Evolutionary conservation across 495 filamentous ascomycete genomes (phyloP).

Genomic region (Talaromyces adpressus): DNA sequence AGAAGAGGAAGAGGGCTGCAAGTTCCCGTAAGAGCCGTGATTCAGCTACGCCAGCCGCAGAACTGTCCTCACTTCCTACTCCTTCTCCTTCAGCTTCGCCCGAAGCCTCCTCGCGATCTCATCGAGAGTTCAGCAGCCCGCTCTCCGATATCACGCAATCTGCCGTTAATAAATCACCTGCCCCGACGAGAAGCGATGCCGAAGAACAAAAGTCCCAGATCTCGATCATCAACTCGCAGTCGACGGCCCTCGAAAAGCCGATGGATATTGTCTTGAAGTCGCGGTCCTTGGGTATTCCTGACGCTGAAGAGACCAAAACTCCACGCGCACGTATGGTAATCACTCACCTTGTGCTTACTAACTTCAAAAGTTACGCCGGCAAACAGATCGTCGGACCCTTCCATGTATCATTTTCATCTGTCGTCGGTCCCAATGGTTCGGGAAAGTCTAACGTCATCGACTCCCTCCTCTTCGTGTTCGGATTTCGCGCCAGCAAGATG

Average conservation of each 20-base stretch:
- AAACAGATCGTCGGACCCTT: slow-evolving; percentile 94
- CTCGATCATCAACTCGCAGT: slow-evolving; percentile 64
- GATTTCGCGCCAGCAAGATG: slow-evolving; percentile 99
- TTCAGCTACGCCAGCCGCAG: slow-evolving; percentile 35
- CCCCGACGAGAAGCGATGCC: slow-evolving; percentile 21
- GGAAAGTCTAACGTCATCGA: slow-evolving; percentile 99
- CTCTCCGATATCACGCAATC: slow-evolving; percentile 72
- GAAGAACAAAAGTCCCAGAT: slow-evolving; percentile 40
- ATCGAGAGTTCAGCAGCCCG: slow-evolving; percentile 48
- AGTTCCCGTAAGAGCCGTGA: slow-evolving; percentile 47
- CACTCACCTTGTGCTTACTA: slow-evolving; percentile 77
- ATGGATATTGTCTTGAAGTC: slow-evolving; percentile 94
- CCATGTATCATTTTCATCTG: slow-evolving; percentile 96
- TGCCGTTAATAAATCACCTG: slow-evolving; percentile 55
- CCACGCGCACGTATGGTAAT: slow-evolving; percentile 86
- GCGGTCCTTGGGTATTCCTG: slow-evolving; percentile 58
- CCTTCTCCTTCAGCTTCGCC: slow-evolving; percentile 47
- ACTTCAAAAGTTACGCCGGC: slow-evolving; percentile 98
- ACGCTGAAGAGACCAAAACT: slow-evolving; percentile 58
- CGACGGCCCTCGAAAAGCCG: slow-evolving; percentile 73
- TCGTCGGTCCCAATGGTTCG: slow-evolving; percentile 95
- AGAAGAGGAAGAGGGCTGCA: slow-evolving; percentile 65
- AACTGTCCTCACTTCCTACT: slow-evolving; percentile 49
- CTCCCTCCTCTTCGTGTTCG: slow-evolving; percentile 94
- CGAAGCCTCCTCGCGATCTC: slow-evolving; percentile 37